These are phyloP conservation scores for Eucalyptus brandiana DNA, from an alignment of 345 rosid species.

Conservation along the genomic window DNA sequence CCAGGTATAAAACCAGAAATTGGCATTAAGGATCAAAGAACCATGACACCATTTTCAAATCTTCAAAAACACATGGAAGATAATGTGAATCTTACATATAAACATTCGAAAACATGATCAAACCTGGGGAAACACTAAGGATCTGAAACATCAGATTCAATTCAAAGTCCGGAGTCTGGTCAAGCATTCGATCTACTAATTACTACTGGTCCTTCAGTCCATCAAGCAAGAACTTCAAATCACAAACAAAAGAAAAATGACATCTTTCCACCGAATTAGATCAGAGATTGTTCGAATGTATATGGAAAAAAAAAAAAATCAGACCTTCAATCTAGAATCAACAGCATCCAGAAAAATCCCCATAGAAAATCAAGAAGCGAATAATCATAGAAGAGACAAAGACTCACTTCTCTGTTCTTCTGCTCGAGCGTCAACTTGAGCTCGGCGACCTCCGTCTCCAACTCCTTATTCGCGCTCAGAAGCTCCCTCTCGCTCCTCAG, in stretches of 20 bases:
- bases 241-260: not conserved
- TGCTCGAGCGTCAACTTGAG: slow-evolving; percentile 43
- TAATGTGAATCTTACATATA: not conserved
- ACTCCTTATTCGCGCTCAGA: slow-evolving; percentile 55
- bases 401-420: slow-evolving; percentile 59
- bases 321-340: not conserved
- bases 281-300: not conserved
- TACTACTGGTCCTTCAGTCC: not conserved
- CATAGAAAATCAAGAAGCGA: not conserved
- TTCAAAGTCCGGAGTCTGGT: too few relatives aligned
- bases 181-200: not conserved
- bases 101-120: not conserved
- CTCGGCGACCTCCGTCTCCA: slow-evolving; percentile 42
- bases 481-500: slow-evolving; percentile 90
- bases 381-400: not conserved
- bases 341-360: not conserved
- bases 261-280: not conserved
- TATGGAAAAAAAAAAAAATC: not conserved
- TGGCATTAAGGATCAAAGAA: not conserved
- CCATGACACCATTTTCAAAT: not conserved
- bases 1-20: not conserved
- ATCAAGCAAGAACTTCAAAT: not conserved
- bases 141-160: not conserved
- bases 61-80: not conserved
- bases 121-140: not conserved